Evolutionary conservation across 179 eudicot genomes (phyloP).

Genomic region (Beta macrorhiza): DNA sequence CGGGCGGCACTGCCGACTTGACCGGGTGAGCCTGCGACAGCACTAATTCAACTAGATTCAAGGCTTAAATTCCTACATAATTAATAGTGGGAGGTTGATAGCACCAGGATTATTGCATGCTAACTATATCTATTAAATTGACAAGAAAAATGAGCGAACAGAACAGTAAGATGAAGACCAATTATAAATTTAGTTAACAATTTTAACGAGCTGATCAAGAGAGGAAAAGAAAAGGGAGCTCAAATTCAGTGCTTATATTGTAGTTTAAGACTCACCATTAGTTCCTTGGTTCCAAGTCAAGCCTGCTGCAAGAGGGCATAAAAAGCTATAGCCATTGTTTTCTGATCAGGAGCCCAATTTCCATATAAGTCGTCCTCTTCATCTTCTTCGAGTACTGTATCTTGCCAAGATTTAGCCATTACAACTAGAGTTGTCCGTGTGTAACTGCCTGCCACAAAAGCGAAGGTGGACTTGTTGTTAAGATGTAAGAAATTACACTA

Average conservation of each 20-base stretch:
- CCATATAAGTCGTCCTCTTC: constrained; percentile 36
- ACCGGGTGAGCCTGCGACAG: too few species aligned
- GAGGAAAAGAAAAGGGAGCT: background rate
- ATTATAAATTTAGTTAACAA: background rate
- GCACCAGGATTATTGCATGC: too few species aligned
- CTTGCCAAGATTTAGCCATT: constrained; percentile 46
- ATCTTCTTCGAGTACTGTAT: constrained; percentile 37
- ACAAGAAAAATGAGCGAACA: background rate
- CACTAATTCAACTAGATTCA: too few species aligned
- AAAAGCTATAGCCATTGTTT: constrained; percentile 51
- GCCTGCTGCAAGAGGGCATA: constrained; percentile 63
- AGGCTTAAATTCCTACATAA: too few species aligned
- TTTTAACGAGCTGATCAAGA: constrained; percentile 1
- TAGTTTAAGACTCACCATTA: background rate
- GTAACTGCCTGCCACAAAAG: constrained; percentile 51
- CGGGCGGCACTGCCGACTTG: too few species aligned
- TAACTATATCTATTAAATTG: background rate
- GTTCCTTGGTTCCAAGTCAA: constrained; percentile 49
- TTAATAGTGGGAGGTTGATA: too few species aligned
- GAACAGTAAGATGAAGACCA: constrained; percentile 1
- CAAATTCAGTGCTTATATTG: background rate
- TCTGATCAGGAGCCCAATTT: constrained; percentile 43
- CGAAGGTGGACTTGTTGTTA: background rate
- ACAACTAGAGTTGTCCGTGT: constrained; percentile 62
- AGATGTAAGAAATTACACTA: background rate